Conservation (phyloP, 2,329 filamentous ascomycete species). For the Daldinia sp. region DNA sequence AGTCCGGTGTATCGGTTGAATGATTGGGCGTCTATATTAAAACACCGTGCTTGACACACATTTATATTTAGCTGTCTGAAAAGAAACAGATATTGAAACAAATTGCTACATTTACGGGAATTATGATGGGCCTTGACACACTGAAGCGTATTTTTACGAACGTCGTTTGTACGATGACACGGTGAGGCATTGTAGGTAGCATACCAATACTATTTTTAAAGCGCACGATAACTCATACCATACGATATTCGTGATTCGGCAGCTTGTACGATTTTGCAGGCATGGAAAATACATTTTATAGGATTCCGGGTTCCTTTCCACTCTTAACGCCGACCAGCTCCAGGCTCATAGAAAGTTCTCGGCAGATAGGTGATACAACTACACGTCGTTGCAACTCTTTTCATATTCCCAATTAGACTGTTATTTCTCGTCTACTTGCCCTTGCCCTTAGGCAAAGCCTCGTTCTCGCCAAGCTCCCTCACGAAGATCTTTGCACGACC, state of each 20-base stretch:
- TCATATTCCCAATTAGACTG: background rate
- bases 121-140: background rate
- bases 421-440: slow-evolving; percentile 23
- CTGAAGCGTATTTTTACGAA: background rate
- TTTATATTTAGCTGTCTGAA: background rate
- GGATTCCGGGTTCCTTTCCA: slow-evolving; percentile 24
- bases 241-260: background rate
- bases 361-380: slow-evolving; percentile 15
- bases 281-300: slow-evolving; percentile 6
- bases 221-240: background rate
- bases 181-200: background rate
- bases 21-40: background rate
- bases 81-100: background rate
- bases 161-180: background rate
- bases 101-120: background rate
- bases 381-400: background rate
- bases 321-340: slow-evolving; percentile 36
- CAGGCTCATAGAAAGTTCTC: slow-evolving; percentile 26
- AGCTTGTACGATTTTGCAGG: background rate
- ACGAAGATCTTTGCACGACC: slow-evolving; percentile 81
- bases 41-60: too few species aligned
- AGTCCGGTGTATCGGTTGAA: background rate
- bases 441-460: slow-evolving; percentile 82
- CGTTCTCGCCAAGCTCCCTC: slow-evolving; percentile 83
- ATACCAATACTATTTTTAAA: background rate